Base-by-base conservation (phyloP, 257 asterid genomes). In the Osmanthus fragrans region DNA sequence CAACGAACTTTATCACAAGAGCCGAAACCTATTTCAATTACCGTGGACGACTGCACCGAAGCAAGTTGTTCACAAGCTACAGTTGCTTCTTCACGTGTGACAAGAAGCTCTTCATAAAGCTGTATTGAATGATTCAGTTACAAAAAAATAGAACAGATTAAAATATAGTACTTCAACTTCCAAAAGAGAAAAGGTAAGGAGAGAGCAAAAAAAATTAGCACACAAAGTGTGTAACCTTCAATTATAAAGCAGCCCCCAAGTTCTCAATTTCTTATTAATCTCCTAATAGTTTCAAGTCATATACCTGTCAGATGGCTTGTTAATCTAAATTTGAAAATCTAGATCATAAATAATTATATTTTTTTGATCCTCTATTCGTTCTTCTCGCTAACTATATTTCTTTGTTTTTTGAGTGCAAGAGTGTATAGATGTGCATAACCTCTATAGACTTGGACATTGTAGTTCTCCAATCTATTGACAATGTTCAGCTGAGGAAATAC, bases 101-200 rank as follows among this genome's bases (percentile, higher is more conserved):
- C 87, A 88, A 82, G 81, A 51, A 91, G 90, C 75, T 88, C 93
- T 84, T 88, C 87, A 76, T 86, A 80, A 76, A 91, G 95, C 98
- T 94, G 87, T 25, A 82, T 70, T 65, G 45, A 75, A 82, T 70
- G 75, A 13, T 56, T 78, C 21, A 8, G 49, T 80, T 63, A 3
- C 69, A 25, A 27, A 23, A 32, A 63, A 63, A n/a, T 3, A 63
- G 7, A 19, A 69, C 37, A 47, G 39, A 68, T 67, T 29, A 47
- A 79, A 77, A 68, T 23, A 47, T 34, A 63, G 76, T 33, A 36
- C 42, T 27, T 34, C 70, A 67, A 81, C 72, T 74, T n/a, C 77
- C 8, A 65, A 69, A 34, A 71, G 71, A 51, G 56, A 34, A 42
- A 45, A 4, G 18, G 16, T 9, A 7, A 33, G 76, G 65, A 68